Conservation (phyloP, 148 eudicot genomes). For the Cornus florida region DNA sequence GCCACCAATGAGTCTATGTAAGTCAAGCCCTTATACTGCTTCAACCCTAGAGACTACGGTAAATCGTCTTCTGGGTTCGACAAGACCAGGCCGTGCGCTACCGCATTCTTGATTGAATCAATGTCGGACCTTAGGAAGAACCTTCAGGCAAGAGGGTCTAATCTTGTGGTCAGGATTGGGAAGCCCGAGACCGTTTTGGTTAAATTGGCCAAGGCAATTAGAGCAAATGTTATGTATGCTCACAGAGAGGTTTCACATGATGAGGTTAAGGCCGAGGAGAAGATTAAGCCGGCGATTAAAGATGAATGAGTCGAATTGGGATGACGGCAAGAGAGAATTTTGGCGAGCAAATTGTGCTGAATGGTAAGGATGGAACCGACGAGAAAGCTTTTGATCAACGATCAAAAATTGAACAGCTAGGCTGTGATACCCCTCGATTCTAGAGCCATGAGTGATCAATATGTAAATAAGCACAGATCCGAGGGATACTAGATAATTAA, state of each 20-base stretch:
- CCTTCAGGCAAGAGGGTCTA: slow-evolving; percentile 75
- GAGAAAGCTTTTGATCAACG: no score
- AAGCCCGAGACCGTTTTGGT: slow-evolving; percentile 70
- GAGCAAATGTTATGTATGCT: slow-evolving; percentile 76
- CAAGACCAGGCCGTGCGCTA: slow-evolving; percentile 85
- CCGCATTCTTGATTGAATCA: slow-evolving; percentile 74
- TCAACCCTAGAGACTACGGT: slow-evolving; percentile 80
- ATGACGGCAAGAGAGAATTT: no score
- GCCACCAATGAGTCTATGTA: slow-evolving; percentile 79
- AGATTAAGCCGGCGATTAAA: slow-evolving; percentile 65
- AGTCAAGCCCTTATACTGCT: slow-evolving; percentile 81
- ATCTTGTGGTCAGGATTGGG: slow-evolving; percentile 83
- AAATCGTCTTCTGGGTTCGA: slow-evolving; percentile 88
- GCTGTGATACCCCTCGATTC: no score
- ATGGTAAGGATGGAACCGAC: no score
- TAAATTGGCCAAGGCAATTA: slow-evolving; percentile 73
- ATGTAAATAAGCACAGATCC: no score
- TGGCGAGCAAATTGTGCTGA: no score
- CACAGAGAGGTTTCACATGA: slow-evolving; percentile 81
- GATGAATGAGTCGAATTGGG: slow-evolving; percentile 69
- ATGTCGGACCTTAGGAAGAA: slow-evolving; percentile 70
- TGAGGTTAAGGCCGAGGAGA: slow-evolving; percentile 77
- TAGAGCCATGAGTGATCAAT: no score
- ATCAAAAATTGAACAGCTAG: no score
- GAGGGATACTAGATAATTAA: no score